Evolutionary conservation across 257 asterid genomes (phyloP), one percentile per base, ranked within the genome.

Genomic region (Leptodermis oblonga): DNA sequence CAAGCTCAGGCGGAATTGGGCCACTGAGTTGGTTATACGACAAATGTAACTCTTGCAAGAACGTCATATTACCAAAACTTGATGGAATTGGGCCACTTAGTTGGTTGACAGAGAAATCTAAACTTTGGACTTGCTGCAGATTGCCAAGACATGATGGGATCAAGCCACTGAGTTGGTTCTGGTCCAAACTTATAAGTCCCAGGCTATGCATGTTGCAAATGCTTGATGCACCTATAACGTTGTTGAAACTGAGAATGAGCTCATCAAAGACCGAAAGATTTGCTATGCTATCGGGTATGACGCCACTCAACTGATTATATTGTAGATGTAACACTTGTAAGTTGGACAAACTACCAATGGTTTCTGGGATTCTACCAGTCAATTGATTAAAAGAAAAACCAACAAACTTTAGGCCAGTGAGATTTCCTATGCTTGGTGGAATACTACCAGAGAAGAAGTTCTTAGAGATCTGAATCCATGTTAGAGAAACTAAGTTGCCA

Each of bases 21-120:
- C 91, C 96, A 51, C 62, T 66, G 80, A 91, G 88, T 65, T 34
- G 59, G 70, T 91, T 89, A 82, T 86, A 84, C 78, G 95, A 87
- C 81, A 91, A 79, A 78, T 91, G 95, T 36, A 91, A 1, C 4
- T 4, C 7, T 4, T 4, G 10, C 7, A 39, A 10, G 10, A 10
- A 4, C 45, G 4, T 4, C 45, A 39, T 4, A 39, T 39, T 39
- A 10, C 45, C 45, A 39, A 39, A 39, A 39, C 45, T 39, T 39
- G 45, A 39, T 4, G 45, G 45, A 10, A 39, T 10, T 39, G 4
- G 4, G 45, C 45, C 45, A 4, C 4, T 10, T 10, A 39, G 10
- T 10, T 39, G 4, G 45, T 39, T 39, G 45, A 10, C 7, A 10
- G 45, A 39, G 45, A 10, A 10, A 39, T 10, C 4, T 4, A 10